phyloP scores from a whole-genome alignment of 192 early-diverging fungal genomes.

The Coemansia sp. region DNA sequence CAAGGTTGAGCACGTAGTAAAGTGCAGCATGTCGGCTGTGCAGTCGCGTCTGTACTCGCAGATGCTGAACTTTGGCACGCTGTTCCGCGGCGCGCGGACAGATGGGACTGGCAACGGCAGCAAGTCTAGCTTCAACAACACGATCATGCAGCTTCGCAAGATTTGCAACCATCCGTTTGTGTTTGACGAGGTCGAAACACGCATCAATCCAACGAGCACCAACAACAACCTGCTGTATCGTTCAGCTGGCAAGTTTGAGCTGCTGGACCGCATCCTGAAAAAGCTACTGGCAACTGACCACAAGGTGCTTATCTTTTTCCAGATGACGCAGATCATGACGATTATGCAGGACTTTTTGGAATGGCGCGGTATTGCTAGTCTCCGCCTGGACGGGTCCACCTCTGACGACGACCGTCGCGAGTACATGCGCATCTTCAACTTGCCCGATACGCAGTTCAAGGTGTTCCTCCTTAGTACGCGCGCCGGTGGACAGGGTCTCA shows the following conservation, averaged over 20 bases:
- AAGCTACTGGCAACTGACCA: conserved; percentile 83
- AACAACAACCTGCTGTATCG: conserved; percentile 81
- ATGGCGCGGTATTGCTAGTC: conserved; percentile 66
- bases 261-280: conserved; percentile 92
- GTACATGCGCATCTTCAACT: conserved; percentile 82
- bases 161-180: conserved; percentile 99
- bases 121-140: conserved; percentile 76
- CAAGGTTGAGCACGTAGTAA: conserved; percentile 93
- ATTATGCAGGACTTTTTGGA: conserved; percentile 95
- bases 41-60: conserved; percentile 84
- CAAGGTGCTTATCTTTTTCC: conserved; percentile 76
- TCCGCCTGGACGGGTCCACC: conserved; percentile 90
- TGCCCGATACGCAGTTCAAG: conserved; percentile 72
- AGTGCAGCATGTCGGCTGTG: conserved; percentile 85
- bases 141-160: conserved; percentile 97
- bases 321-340: conserved; percentile 90
- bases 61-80: conserved; percentile 75
- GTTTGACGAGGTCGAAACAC: conserved; percentile 86
- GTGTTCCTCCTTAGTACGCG: conserved; percentile 93
- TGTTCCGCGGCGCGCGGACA: conserved; percentile 59
- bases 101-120: conserved; percentile 49
- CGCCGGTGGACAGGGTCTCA: conserved; percentile 95
- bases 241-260: conserved; percentile 93
- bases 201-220: conserved; percentile 68
- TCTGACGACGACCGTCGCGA: conserved; percentile 84